Base-by-base conservation (phyloP, 306 rosid genomes). In the Fagus crenata region DNA sequence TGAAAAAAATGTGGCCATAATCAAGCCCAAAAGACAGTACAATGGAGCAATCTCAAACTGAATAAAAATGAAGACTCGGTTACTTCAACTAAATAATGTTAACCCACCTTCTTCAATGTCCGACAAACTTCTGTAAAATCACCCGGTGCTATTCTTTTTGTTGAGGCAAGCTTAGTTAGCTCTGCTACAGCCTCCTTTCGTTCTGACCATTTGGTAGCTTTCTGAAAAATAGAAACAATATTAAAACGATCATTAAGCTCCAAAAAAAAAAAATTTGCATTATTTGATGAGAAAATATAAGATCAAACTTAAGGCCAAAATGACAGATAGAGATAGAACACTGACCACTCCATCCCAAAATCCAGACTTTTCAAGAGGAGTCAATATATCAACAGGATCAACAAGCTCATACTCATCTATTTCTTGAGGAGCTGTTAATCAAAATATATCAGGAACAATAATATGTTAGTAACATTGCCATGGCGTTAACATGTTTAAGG, bases 321-420 rank as follows among this genome's bases (percentile, higher is more conserved):
- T 51, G 17, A 18, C 56, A 82, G 69, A 77, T 49, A 37, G 81
- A 40, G 55, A 73, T 49, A 85, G 76, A 80, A 70, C 64, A 87
- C 99, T 84, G 46, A 96, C 99, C 98, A 93, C 98, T 89, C 98
- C 90, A 9, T 93, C 99, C 99, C 99, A 96, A 84, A 96, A 96
- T 79, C 99, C 98, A 35, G 96, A 87, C 82, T 96, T 96, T 86
- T 96, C 99, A 89, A 96, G 79, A 70, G 99, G 99, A 83, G 87
- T 81, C 92, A 96, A 85, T 87, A 96, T 93, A 80, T 96, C 98
- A 81, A 96, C 96, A 69, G 99, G 99, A 86, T 96, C 99, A 74
- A 96, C 93, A 80, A 96, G 98, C 80, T 96, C 99, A 15, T 93
- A 96, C 84, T 96, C 98, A 53, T 96, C 99, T 65, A 93, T 91